These are phyloP conservation scores for Apiospora aurea DNA, from an alignment of 2,329 filamentous ascomycete species.

Conservation along the genomic window DNA sequence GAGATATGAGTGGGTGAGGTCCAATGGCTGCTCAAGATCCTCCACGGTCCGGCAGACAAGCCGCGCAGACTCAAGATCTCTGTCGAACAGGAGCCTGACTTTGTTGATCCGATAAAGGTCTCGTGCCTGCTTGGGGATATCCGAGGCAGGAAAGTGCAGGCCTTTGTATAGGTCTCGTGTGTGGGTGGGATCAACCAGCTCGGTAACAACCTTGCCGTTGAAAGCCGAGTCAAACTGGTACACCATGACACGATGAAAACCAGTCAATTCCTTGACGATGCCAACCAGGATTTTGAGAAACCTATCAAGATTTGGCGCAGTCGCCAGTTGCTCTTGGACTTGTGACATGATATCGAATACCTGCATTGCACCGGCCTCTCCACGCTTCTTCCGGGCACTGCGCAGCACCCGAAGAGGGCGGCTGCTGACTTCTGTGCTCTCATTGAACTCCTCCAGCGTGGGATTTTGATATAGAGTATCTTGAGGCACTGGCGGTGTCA, in stretches of 20 bases:
- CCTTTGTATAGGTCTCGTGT: slow-evolving; percentile 88
- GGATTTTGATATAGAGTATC: slow-evolving; percentile 78
- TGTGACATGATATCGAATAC: slow-evolving; percentile 93
- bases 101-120: slow-evolving; percentile 93
- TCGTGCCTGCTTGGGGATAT: slow-evolving; percentile 84
- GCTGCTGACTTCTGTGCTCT: slow-evolving; percentile 78
- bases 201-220: slow-evolving; percentile 88
- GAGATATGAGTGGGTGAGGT: slow-evolving; percentile 85
- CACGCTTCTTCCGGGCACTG: slow-evolving; percentile 76
- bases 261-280: slow-evolving; percentile 87
- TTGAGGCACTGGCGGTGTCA: slow-evolving; percentile 68
- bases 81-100: slow-evolving; percentile 85
- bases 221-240: slow-evolving; percentile 87
- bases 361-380: slow-evolving; percentile 85
- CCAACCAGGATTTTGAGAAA: slow-evolving; percentile 85
- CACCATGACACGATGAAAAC: slow-evolving; percentile 91
- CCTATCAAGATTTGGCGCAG: slow-evolving; percentile 71
- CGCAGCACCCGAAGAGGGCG: slow-evolving; percentile 79
- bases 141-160: slow-evolving; percentile 85
- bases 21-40: slow-evolving; percentile 77
- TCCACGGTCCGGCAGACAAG: slow-evolving; percentile 80
- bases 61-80: slow-evolving; percentile 79
- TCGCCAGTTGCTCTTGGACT: slow-evolving; percentile 84
- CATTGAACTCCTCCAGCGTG: slow-evolving; percentile 74
- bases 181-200: slow-evolving; percentile 80